Evolutionary conservation across 2,329 filamentous ascomycete genomes (phyloP), one percentile per base, ranked within the genome.

Genomic region (Fusarium sarcochroum): DNA sequence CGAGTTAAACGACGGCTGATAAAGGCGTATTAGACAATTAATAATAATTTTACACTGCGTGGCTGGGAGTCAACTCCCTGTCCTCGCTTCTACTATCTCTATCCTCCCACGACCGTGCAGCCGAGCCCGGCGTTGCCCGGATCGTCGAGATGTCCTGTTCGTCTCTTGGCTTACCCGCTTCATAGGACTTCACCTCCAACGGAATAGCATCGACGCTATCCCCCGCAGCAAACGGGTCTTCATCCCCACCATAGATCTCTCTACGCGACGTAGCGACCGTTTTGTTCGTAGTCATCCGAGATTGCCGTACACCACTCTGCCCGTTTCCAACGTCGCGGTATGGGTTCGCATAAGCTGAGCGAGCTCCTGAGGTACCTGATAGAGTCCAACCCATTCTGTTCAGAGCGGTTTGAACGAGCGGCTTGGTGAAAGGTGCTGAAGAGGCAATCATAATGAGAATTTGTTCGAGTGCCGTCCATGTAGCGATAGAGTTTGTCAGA

Each of bases 371-470:
- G 7, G 37, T 57, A 1, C 58, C 58, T 6, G 58, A 63, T 17
- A 63, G 23, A 5, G 58, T 63, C 59, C 58, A 63, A 3, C 59
- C 59, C 58, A 63, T 63, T 8, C 44, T 20, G n/a, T 63, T 15
- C 0, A 63, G 6, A 2, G 49, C 42, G 5, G 23, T n/a, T 10
- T 63, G 59, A 0, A 63, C 58, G 3, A 63, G 49, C 1, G 58
- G 59, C 2, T 63, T 63, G 1, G 65, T 38, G 1, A 65, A 65
- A 1, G 62, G 60, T 0, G 62, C 60, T 2, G 60, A 65, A 13
- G 62, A 65, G 10, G 53, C 53, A 15, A 65, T 65, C 60, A 65
- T 65, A 38, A 65, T 59, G 14, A 65, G 62, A 14, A 65, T 59
- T 30, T 65, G 53, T 18, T 65, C 62, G 7, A 65, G 53, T 5